Evolutionary conservation across 441 rosid species (phyloP).

Genomic region (Syzygium malaccense): DNA sequence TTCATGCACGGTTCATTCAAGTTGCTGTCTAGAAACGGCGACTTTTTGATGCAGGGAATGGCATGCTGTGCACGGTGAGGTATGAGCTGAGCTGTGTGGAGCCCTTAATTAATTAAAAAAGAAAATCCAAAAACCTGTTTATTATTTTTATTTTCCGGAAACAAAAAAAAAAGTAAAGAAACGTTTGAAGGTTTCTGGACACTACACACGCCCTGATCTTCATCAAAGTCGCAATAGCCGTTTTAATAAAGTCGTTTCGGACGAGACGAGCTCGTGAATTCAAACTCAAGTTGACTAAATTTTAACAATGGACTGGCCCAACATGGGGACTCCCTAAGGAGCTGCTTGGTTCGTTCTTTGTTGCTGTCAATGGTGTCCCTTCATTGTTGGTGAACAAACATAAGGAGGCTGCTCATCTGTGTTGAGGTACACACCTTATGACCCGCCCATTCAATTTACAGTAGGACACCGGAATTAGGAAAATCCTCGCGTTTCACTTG

Average conservation of each 20-base stretch:
- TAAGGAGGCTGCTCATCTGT: background rate
- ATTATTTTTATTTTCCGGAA: background rate
- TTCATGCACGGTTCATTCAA: background rate
- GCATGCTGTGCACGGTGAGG: background rate
- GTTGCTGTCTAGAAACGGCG: background rate
- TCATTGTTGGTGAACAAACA: background rate
- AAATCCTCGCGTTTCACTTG: background rate
- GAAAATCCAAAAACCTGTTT: background rate
- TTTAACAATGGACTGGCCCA: background rate
- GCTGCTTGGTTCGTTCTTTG: too few relatives aligned
- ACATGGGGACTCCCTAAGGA: too few relatives aligned
- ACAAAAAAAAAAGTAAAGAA: too few relatives aligned
- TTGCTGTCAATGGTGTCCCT: too few relatives aligned
- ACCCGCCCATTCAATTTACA: background rate
- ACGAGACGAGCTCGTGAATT: background rate
- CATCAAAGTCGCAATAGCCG: background rate
- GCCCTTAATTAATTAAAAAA: background rate
- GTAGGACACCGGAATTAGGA: background rate
- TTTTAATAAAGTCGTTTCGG: background rate
- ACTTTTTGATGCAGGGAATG: background rate
- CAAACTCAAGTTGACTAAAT: background rate
- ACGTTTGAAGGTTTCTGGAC: background rate
- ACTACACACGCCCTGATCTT: background rate
- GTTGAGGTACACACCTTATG: too few relatives aligned
- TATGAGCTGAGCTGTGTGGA: background rate